These are phyloP conservation scores for Ceratobasidium sp. DNA, from an alignment of 1,284 basidiomycete genomes.

Conservation along the genomic window DNA sequence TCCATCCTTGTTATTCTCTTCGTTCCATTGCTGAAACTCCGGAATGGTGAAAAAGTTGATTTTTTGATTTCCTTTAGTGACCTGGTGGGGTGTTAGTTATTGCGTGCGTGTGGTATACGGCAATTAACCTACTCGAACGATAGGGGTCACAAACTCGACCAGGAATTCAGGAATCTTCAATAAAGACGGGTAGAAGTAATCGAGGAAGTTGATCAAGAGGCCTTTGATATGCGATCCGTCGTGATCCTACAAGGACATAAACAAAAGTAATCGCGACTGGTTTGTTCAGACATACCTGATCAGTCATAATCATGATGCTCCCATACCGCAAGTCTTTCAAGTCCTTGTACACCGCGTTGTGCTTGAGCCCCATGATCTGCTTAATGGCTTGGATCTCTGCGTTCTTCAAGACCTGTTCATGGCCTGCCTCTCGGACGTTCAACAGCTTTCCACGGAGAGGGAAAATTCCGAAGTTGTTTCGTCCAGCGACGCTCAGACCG, in stretches of 20 bases:
- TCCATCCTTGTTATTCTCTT: conserved; percentile 78
- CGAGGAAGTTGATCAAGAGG: conserved; percentile 96
- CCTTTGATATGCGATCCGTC: conserved; percentile 99
- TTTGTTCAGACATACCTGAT: conserved; percentile 74
- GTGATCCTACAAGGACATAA: conserved; percentile 78
- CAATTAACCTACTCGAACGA: conserved; percentile 81
- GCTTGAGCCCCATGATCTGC: conserved; percentile 96
- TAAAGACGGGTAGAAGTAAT: conserved; percentile 96
- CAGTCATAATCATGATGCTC: conserved; percentile 99
- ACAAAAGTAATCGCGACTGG: conserved; percentile 40
- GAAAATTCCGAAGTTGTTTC: conserved; percentile 98
- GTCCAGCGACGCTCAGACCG: conserved; percentile 93
- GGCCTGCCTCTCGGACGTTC: conserved; percentile 96
- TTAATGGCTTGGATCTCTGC: conserved; percentile 97
- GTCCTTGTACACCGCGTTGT: conserved; percentile 87
- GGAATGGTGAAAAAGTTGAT: conserved; percentile 97
- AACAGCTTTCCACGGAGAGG: conserved; percentile 96
- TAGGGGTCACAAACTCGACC: conserved; percentile 98
- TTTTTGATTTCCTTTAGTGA: conserved; percentile 81
- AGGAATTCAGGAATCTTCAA: conserved; percentile 93
- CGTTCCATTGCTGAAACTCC: conserved; percentile 94
- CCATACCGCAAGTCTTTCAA: conserved; percentile 88
- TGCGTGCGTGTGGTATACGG: neutral
- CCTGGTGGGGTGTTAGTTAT: no score
- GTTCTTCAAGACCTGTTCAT: conserved; percentile 98